Base-by-base conservation (phyloP, 257 asterid species). In the Forsythia suspensa region DNA sequence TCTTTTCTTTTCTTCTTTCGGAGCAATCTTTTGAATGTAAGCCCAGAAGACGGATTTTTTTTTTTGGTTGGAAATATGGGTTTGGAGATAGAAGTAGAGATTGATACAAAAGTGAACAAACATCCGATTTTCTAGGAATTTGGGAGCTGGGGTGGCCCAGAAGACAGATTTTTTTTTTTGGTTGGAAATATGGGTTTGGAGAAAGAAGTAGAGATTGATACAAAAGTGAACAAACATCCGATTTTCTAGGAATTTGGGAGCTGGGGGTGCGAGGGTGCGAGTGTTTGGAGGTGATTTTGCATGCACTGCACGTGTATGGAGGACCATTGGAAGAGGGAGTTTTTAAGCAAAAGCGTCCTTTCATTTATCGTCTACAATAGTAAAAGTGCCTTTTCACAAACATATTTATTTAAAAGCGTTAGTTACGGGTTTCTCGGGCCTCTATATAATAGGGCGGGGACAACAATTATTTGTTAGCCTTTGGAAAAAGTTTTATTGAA, bases 131-230 rank as follows among this genome's bases (percentile, higher is more conserved):
- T 79, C 36, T 71, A 72, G 81, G 79, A 6, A 24, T 29, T 21
- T 21, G 70, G 70, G 16, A 24, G 70, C 70, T 63, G 15, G 24
- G 24, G 24, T 24, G 24, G 24, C 24, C 24, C 24, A 24, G 24
- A 24, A 24, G 24, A 24, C 24, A 24, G 24, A 24, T 6, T 24
- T 6, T 15, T 55, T 20, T 20, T 7, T 10, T n/a, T 43, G 37
- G 10, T 15, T 8, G 4, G 4, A 70, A 43, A 21, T 29, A 6
- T 3, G 69, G 39, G 69, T 15, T 2, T 20, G 63, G 42, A 37
- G 48, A 10, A 42, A 61, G 70, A 8, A 46, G 82, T 20, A 15
- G 76, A 77, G 83, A 79, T 75, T 75, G 13, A 78, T 63, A 40
- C 61, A 55, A 57, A 43, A 0, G 21, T 6, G 73, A 61, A 20